Percentiles rank a stretch among this genome's conserved stretches.
Evolutionary conservation across 495 filamentous ascomycete genomes (phyloP).

Genomic region (Rusavskia elegans): DNA sequence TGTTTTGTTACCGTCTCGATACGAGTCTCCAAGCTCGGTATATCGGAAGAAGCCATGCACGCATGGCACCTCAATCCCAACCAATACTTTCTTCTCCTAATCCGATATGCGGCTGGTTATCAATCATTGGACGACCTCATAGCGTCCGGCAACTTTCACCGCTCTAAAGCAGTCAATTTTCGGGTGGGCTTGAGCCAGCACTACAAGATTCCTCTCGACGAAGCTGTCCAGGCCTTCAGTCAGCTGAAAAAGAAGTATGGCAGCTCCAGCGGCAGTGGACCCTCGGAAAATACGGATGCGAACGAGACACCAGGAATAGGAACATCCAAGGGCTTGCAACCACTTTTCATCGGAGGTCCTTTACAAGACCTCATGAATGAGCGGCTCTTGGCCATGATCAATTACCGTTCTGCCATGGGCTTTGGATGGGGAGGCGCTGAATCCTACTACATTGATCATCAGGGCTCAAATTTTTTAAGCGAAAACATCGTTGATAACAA

Average conservation of each 20-base stretch:
- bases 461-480: constrained; percentile 20
- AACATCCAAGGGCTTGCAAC: constrained; percentile 1
- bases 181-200: constrained; percentile 30
- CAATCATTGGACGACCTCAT: constrained; percentile 32
- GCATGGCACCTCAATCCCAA: constrained; percentile 55
- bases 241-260: constrained; percentile 14
- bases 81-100: constrained; percentile 64
- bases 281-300: not conserved
- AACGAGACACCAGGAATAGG: too few relatives aligned
- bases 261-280: not conserved
- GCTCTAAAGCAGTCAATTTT: constrained; percentile 15
- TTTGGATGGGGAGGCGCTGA: constrained; percentile 63
- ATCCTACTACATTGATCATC: constrained; percentile 30
- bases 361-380: constrained; percentile 55
- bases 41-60: constrained; percentile 60
- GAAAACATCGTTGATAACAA: constrained; percentile 18
- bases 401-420: constrained; percentile 33
- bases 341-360: constrained; percentile 56
- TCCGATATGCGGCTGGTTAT: constrained; percentile 51
- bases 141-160: constrained; percentile 4
- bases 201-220: constrained; percentile 29
- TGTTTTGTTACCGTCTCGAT: constrained; percentile 42
- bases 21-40: constrained; percentile 49
- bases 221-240: constrained; percentile 35
- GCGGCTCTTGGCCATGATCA: constrained; percentile 47